These are phyloP conservation scores for Paramecium pentaurelia DNA, from an alignment of 73 alveolate species.

Conservation along the genomic window DNA sequence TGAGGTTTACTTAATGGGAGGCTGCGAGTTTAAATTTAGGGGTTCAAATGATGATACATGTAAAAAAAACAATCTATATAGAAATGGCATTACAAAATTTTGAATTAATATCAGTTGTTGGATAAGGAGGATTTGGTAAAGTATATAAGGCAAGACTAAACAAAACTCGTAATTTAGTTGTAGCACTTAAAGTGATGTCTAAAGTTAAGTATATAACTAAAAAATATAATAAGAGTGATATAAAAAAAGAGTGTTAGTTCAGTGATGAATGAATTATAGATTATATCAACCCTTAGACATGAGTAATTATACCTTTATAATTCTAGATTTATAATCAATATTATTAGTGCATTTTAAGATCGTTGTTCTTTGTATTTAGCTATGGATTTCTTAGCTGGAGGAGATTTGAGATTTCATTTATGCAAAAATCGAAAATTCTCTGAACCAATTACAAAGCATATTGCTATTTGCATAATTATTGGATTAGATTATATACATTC, in stretches of 20 bases:
- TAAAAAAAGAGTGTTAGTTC: constrained; percentile 81
- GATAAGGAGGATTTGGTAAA: constrained; percentile 70
- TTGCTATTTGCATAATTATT: constrained; percentile 70
- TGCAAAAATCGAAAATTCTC: constrained; percentile 78
- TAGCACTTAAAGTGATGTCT: constrained; percentile 64
- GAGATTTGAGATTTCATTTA: constrained; percentile 81
- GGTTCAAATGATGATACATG: background rate
- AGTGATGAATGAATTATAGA: constrained; percentile 79
- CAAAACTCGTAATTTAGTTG: constrained; percentile 53
- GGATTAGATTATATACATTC: constrained; percentile 89
- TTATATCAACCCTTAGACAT: constrained; percentile 72
- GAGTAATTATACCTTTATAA: constrained; percentile 25
- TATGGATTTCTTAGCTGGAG: constrained; percentile 91
- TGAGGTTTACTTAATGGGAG: background rate
- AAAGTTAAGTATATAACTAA: constrained; percentile 30
- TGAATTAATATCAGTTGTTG: constrained; percentile 52
- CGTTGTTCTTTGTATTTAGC: constrained; percentile 81
- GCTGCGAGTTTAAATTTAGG: background rate
- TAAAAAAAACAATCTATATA: background rate
- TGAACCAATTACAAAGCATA: constrained; percentile 75
- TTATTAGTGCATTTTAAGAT: constrained; percentile 92
- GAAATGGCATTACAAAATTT: background rate
- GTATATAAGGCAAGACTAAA: constrained; percentile 74
- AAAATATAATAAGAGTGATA: constrained; percentile 52
- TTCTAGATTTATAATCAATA: constrained; percentile 76